phyloP scores from a whole-genome alignment of 2,329 filamentous ascomycete genomes.

The Microsporum canis region DNA sequence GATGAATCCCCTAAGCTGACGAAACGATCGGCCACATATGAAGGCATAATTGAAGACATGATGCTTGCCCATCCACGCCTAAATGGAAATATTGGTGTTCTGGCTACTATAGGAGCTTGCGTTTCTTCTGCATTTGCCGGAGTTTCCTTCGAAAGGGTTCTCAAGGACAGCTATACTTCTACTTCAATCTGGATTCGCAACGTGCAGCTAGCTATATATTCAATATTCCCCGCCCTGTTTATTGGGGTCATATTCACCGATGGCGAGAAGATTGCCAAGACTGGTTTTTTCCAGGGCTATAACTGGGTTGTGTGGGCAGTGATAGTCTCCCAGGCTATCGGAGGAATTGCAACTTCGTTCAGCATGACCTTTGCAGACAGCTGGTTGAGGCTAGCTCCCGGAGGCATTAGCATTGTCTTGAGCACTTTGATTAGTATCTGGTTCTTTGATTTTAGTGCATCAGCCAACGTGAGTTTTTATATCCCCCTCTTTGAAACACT shows the following conservation, averaged over 20 bases:
- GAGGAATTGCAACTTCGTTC: constrained; percentile 72
- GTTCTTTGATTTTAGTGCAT: constrained; percentile 72
- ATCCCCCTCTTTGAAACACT: constrained; percentile 2
- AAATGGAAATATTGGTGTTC: constrained; percentile 68
- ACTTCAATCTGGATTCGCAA: constrained; percentile 89
- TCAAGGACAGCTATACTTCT: constrained; percentile 68
- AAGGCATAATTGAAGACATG: constrained; percentile 64
- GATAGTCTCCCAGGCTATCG: constrained; percentile 68
- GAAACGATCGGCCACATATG: constrained; percentile 75
- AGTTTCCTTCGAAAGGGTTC: constrained; percentile 60
- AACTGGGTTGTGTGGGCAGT: constrained; percentile 84
- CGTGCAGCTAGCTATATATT: constrained; percentile 89
- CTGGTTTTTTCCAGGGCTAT: constrained; percentile 91
- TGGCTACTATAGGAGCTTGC: constrained; percentile 67
- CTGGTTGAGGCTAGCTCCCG: constrained; percentile 88
- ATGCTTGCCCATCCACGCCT: constrained; percentile 45
- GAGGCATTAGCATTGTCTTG: constrained; percentile 79
- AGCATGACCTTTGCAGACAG: constrained; percentile 78
- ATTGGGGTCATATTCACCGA: constrained; percentile 81
- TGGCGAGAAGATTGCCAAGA: constrained; percentile 66
- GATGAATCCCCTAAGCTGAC: constrained; percentile 40
- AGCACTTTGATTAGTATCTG: constrained; percentile 75
- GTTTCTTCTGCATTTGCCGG: constrained; percentile 73
- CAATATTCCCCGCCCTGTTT: constrained; percentile 76
- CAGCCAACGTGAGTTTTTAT: constrained; percentile 51